phyloP scores from a whole-genome alignment of 306 rosid genomes.

The Boehmeria nivea region DNA sequence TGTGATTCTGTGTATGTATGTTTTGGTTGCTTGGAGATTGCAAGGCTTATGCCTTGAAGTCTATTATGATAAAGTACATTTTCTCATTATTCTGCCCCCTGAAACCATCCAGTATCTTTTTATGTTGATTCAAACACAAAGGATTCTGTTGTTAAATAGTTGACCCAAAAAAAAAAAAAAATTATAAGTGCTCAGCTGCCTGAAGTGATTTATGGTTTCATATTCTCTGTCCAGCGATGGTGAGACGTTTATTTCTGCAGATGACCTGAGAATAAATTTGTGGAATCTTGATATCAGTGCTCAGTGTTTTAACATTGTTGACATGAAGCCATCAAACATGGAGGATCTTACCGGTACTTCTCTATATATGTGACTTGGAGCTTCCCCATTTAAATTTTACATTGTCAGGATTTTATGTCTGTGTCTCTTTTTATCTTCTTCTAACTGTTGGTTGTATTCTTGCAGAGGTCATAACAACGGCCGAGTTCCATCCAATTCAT shows the following conservation, averaged over 20 bases:
- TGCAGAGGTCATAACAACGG: conserved; percentile 64
- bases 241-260: conserved; percentile 72
- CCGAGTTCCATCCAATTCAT: conserved; percentile 72
- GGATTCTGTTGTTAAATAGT: too few relatives aligned
- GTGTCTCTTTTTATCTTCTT: neutral
- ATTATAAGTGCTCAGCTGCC: conserved; percentile 1
- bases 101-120: neutral
- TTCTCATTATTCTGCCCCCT: conserved; percentile 6
- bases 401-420: neutral
- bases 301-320: conserved; percentile 67
- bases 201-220: conserved; percentile 16
- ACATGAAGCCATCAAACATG: conserved; percentile 64
- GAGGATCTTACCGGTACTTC: conserved; percentile 62
- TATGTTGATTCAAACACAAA: too few relatives aligned
- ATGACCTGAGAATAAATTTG: conserved; percentile 67
- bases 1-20: neutral
- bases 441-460: conserved; percentile 10
- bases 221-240: conserved; percentile 49
- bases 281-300: conserved; percentile 67
- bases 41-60: too few relatives aligned
- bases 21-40: too few relatives aligned
- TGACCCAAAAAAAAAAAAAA: too few relatives aligned
- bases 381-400: conserved; percentile 2
- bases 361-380: conserved; percentile 3
- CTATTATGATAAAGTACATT: too few relatives aligned